These are phyloP conservation scores for Heracleum sosnowskyi DNA, from an alignment of 129 eudicot genomes.

Conservation along the genomic window DNA sequence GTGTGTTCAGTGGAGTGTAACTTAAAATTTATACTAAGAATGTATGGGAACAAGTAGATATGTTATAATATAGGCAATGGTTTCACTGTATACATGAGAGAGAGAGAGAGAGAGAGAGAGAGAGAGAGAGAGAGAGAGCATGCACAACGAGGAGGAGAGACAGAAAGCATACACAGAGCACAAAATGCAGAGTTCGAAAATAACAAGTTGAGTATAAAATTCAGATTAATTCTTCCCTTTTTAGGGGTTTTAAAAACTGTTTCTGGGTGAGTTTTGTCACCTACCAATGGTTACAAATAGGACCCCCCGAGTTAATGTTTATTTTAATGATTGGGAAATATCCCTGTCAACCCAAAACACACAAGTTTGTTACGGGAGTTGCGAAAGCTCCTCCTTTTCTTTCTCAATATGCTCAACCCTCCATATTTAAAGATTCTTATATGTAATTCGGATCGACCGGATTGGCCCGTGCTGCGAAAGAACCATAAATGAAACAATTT, in stretches of 20 bases:
- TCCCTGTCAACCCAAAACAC: constrained; percentile 32
- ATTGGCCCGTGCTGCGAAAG: too few species aligned
- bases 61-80: constrained; percentile 8
- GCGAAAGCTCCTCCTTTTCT: constrained; percentile 24
- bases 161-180: constrained; percentile 35
- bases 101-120: neutral
- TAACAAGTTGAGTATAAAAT: too few species aligned
- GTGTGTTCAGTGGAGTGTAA: neutral
- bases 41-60: neutral
- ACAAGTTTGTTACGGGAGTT: constrained; percentile 25
- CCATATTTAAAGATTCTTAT: neutral
- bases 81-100: neutral
- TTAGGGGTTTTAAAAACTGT: constrained; percentile 23
- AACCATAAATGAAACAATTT: too few species aligned
- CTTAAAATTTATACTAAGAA: constrained; percentile 19
- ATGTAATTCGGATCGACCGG: too few species aligned
- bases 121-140: neutral
- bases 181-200: constrained; percentile 38
- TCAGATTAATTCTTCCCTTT: constrained; percentile 19
- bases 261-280: constrained; percentile 26
- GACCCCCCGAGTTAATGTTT: constrained; percentile 4
- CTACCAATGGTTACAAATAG: constrained; percentile 10
- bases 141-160: neutral
- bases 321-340: constrained; percentile 11
- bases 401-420: constrained; percentile 11